Evolutionary conservation across 345 rosid species (phyloP).

Genomic region (Eucalyptus curtisii): DNA sequence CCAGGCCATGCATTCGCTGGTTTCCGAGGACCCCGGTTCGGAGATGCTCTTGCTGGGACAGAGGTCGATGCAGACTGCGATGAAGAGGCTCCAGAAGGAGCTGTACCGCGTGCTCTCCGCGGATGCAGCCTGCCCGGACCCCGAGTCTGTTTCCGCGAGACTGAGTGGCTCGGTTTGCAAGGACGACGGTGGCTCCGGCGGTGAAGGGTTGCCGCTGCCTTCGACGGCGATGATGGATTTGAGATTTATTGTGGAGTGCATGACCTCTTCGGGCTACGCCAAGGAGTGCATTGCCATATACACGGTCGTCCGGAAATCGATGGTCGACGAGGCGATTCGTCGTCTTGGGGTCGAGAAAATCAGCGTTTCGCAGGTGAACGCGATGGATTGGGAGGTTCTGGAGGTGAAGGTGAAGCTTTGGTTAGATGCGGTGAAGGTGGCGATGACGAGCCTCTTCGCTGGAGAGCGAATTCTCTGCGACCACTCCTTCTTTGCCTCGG

Average conservation of each 20-base stretch:
- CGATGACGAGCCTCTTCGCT: constrained; percentile 37
- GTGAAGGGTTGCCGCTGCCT: constrained; percentile 33
- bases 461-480: constrained; percentile 63
- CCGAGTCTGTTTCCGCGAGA: constrained; percentile 54
- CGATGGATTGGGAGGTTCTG: constrained; percentile 44
- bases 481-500: constrained; percentile 47
- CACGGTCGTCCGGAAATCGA: constrained; percentile 43
- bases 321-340: constrained; percentile 51
- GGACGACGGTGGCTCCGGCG: constrained; percentile 13
- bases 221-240: constrained; percentile 36
- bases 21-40: constrained; percentile 15
- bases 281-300: constrained; percentile 52
- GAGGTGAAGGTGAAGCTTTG: constrained; percentile 43
- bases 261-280: constrained; percentile 64
- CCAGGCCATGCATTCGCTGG: constrained; percentile 31
- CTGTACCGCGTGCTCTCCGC: constrained; percentile 50
- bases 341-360: constrained; percentile 43
- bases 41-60: constrained; percentile 30
- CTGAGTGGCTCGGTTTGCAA: constrained; percentile 24
- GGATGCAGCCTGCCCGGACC: constrained; percentile 48
- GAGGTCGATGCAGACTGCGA: constrained; percentile 41
- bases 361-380: constrained; percentile 31
- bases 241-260: constrained; percentile 67
- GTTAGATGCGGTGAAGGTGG: constrained; percentile 42
- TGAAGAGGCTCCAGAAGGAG: constrained; percentile 70